A percentile compares a stretch with the other conserved stretches of the same genome.
phyloP scores from a whole-genome alignment of 2,329 filamentous ascomycete genomes.

The Penicillium italicum region DNA sequence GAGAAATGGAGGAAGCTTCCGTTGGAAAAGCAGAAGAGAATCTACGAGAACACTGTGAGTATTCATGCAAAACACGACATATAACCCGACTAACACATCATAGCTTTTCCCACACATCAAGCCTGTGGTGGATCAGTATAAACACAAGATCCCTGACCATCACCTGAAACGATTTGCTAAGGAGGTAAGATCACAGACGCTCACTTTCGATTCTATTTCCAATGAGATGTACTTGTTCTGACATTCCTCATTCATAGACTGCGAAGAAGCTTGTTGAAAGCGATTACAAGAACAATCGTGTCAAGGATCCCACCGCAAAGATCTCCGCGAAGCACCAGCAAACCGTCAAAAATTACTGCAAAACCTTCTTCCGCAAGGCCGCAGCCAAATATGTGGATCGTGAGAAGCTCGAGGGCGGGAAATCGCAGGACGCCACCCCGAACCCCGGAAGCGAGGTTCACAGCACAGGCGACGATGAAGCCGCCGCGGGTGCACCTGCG shows the following conservation, averaged over 20 bases:
- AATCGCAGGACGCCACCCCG: constrained; percentile 30
- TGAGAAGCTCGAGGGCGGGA: constrained; percentile 61
- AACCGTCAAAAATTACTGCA: constrained; percentile 78
- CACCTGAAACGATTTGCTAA: constrained; percentile 63
- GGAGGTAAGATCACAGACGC: constrained; percentile 45
- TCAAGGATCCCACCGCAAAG: constrained; percentile 68
- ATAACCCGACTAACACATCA: constrained; percentile 12
- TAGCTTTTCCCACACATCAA: constrained; percentile 83
- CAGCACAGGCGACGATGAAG: constrained; percentile 38
- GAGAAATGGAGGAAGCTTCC: constrained; percentile 48
- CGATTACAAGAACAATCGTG: constrained; percentile 86
- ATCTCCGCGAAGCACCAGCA: constrained; percentile 74
- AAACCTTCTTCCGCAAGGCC: constrained; percentile 82
- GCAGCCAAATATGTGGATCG: constrained; percentile 69
- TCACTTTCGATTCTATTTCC: constrained; percentile 13
- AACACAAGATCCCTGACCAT: constrained; percentile 80
- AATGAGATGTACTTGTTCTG: background rate
- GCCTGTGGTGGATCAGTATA: constrained; percentile 80
- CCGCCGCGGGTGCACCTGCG: constrained; percentile 37
- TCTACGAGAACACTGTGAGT: constrained; percentile 89
- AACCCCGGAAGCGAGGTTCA: constrained; percentile 9
- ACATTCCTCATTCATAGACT: constrained; percentile 44
- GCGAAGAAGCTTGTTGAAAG: constrained; percentile 86
- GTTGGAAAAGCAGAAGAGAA: constrained; percentile 82
- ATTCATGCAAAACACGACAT: background rate